Percentiles rank a stretch among this genome's conserved stretches.
Evolutionary conservation across 2,329 filamentous ascomycete species (phyloP).

Genomic region (Alternaria rosae): DNA sequence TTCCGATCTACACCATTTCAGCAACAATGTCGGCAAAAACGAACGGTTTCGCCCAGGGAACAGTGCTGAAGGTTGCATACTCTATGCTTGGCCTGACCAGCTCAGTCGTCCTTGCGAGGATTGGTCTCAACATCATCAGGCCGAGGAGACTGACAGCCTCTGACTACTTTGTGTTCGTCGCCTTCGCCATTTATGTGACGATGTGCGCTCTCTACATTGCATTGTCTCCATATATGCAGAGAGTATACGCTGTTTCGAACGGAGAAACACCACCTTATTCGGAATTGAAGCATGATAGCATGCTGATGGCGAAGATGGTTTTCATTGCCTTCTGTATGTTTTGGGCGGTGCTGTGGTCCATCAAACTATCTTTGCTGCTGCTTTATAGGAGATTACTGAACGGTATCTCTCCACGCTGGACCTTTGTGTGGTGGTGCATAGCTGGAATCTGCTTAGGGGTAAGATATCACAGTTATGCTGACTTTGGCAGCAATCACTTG

Average conservation of each 20-base stretch:
- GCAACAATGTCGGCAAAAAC: slow-evolving; percentile 12
- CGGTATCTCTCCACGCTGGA: slow-evolving; percentile 33
- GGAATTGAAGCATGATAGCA: slow-evolving; percentile 33
- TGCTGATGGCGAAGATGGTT: slow-evolving; percentile 46
- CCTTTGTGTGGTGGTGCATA: slow-evolving; percentile 47
- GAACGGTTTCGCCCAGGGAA: slow-evolving; percentile 19
- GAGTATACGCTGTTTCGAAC: slow-evolving; percentile 32
- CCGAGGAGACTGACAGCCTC: slow-evolving; percentile 10
- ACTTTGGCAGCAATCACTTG: background rate
- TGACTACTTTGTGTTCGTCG: slow-evolving; percentile 29
- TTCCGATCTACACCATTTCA: background rate
- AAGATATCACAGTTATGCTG: slow-evolving; percentile 6
- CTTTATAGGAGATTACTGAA: slow-evolving; percentile 47
- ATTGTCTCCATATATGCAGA: slow-evolving; percentile 43
- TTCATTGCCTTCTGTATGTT: slow-evolving; percentile 49
- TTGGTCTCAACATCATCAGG: slow-evolving; percentile 11
- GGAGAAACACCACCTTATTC: slow-evolving; percentile 36
- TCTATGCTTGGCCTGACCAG: slow-evolving; percentile 20
- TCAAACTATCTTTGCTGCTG: slow-evolving; percentile 50
- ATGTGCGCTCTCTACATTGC: slow-evolving; percentile 44
- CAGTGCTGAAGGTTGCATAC: slow-evolving; percentile 21
- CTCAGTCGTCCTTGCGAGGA: slow-evolving; percentile 16
- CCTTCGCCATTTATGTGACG: slow-evolving; percentile 36
- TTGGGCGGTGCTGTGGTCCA: slow-evolving; percentile 50
- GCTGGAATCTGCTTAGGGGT: slow-evolving; percentile 43